A percentile compares a stretch with the other conserved stretches of the same genome.
phyloP scores from a whole-genome alignment of 2,329 filamentous ascomycete species.

The Elsinoe fawcettii region DNA sequence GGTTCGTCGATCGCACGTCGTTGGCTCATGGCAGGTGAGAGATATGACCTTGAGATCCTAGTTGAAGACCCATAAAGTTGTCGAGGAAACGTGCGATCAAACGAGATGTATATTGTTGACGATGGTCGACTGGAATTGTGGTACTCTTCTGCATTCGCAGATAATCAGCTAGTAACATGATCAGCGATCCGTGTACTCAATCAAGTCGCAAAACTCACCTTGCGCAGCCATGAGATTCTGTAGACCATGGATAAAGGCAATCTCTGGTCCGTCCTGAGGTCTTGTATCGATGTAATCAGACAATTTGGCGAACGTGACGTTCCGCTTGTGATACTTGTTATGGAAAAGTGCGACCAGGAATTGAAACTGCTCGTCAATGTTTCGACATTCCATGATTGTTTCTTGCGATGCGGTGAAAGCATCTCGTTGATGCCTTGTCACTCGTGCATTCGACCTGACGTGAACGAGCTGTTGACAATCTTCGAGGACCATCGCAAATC shows the following conservation, averaged over 20 bases:
- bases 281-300: slow-evolving; percentile 11
- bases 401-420: slow-evolving; percentile 25
- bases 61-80: slow-evolving; percentile 25
- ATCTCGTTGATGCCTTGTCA: slow-evolving; percentile 25
- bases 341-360: slow-evolving; percentile 41
- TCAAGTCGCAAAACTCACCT: slow-evolving; percentile 28
- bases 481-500: slow-evolving; percentile 42
- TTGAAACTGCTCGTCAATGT: slow-evolving; percentile 39
- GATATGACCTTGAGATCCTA: neutral
- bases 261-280: slow-evolving; percentile 5
- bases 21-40: neutral
- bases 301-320: slow-evolving; percentile 15
- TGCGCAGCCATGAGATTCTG: slow-evolving; percentile 37
- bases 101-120: slow-evolving; percentile 36
- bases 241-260: slow-evolving; percentile 17
- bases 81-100: slow-evolving; percentile 39
- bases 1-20: neutral
- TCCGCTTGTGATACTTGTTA: slow-evolving; percentile 41
- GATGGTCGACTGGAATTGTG: slow-evolving; percentile 32
- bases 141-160: slow-evolving; percentile 32
- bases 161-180: slow-evolving; percentile 29
- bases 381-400: slow-evolving; percentile 35
- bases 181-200: neutral
- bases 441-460: slow-evolving; percentile 35
- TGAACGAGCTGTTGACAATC: slow-evolving; percentile 41